Base-by-base conservation (phyloP, 176 grass and related monocot genomes). In the Canna indica region DNA sequence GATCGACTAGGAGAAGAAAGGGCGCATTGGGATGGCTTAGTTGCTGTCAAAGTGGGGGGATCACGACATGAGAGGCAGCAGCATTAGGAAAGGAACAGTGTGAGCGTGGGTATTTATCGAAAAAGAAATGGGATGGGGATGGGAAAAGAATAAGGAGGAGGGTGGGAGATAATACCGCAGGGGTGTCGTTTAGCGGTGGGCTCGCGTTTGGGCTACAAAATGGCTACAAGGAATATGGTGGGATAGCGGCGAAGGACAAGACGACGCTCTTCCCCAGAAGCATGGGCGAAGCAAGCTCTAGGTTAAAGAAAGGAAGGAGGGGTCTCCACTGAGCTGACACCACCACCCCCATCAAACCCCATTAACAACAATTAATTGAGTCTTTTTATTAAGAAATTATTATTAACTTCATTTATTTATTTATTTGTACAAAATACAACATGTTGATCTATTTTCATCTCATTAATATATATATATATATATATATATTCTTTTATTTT, bases 231-330 rank as follows among this genome's bases (percentile, higher is more conserved):
- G 35, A 66, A 44, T 73, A 48, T 34, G 20, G 44, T 39, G 70
- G n/a, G 31, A 54, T 11, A 70, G 58, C 32, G 42, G 71, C 72
- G 33, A 68, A 85, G 69, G 73, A 85, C 73, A 77, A 69, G 59
- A n/a, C 25, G 78, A 61, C 83, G 48, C 83, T 26, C 83, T 85
- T 85, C 76, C 73, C 83, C 36, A 85, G 73, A 84, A 76, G 69
- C 42, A 73, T 67, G 83, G 77, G 83, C 83, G 81, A 85, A 85
- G 77, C 58, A 68, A n/a, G n/a, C n/a, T n/a, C n/a, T n/a, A n/a
- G n/a, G n/a, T n/a, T n/a, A n/a, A n/a, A n/a, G n/a, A n/a, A n/a
- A n/a, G n/a, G n/a, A n/a, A n/a, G n/a, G n/a, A n/a, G n/a, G n/a
- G n/a, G n/a, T n/a, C 73, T 68, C 64, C 41, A 45, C 36, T 70